A percentile compares a stretch with the other conserved stretches of the same genome.
Evolutionary conservation across 306 rosid genomes (phyloP).

Genomic region (Pachyrhizus erosus): DNA sequence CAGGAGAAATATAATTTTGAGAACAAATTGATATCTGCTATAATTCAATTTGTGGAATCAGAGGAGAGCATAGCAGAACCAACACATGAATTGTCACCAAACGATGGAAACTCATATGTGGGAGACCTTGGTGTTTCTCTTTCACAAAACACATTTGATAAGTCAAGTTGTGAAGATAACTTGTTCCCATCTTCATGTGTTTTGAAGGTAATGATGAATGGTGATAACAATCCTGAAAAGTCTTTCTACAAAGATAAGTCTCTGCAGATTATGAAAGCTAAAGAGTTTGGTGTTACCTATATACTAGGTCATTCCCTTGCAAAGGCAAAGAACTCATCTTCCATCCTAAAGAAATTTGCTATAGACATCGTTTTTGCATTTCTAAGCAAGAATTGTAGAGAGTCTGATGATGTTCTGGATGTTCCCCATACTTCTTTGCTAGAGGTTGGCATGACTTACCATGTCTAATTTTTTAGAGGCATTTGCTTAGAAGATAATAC

Average conservation of each 20-base stretch:
- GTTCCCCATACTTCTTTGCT: conserved; percentile 65
- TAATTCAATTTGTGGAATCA: conserved; percentile 64
- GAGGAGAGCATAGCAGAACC: conserved; percentile 42
- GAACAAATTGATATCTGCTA: conserved; percentile 51
- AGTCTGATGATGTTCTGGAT: conserved; percentile 61
- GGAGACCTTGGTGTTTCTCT: conserved; percentile 41
- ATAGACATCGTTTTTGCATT: conserved; percentile 62
- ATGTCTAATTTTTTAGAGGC: conserved; percentile 49
- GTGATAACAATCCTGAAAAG: conserved; percentile 25
- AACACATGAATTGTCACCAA: conserved; percentile 26
- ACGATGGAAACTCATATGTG: conserved; percentile 31
- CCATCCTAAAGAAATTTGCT: conserved; percentile 62
- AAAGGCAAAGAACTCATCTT: conserved; percentile 69
- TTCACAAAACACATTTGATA: neutral
- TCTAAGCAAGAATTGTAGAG: conserved; percentile 65
- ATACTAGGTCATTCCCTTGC: conserved; percentile 71
- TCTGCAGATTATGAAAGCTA: conserved; percentile 58
- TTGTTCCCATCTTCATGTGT: conserved; percentile 36
- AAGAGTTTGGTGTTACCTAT: conserved; percentile 71
- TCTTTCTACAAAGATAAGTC: conserved; percentile 55
- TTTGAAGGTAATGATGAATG: conserved; percentile 32
- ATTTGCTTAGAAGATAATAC: neutral
- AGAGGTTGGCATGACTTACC: conserved; percentile 75
- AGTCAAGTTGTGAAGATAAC: conserved; percentile 40
- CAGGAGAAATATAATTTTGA: conserved; percentile 67